Evolutionary conservation across 306 rosid species (phyloP).

Genomic region (Cicer pinnatifidum): DNA sequence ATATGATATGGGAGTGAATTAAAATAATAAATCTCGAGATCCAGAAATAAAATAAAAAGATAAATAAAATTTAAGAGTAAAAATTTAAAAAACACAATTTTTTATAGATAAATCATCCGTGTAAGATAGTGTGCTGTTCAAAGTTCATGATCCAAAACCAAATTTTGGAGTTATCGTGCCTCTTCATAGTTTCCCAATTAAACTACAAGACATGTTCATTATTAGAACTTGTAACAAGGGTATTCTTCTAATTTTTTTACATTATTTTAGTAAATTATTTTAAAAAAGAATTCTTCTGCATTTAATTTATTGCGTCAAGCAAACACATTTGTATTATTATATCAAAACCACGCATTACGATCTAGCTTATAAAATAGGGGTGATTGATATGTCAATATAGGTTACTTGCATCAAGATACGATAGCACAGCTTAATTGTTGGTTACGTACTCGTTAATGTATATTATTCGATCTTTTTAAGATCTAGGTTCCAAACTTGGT

Average conservation of each 20-base stretch:
- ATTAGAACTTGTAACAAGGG: not conserved
- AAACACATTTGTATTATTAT: conserved; percentile 28
- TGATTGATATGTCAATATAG: conserved; percentile 36
- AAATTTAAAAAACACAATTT: no score
- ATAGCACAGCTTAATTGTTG: conserved; percentile 40
- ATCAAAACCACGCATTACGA: conserved; percentile 23
- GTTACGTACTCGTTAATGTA: conserved; percentile 31
- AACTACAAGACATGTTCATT: conserved; percentile 22
- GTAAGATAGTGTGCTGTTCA: not conserved
- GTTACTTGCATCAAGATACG: conserved; percentile 38
- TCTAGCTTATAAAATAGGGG: conserved; percentile 14
- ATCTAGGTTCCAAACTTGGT: conserved; percentile 40
- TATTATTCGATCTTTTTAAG: conserved; percentile 20
- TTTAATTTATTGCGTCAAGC: conserved; percentile 45
- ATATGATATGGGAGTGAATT: no score
- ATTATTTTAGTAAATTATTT: not conserved
- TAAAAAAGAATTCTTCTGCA: not conserved
- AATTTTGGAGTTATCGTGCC: not conserved
- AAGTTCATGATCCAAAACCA: conserved; percentile 14
- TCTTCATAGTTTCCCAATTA: not conserved
- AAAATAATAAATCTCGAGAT: no score
- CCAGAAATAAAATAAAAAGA: no score
- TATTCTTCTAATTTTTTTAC: not conserved
- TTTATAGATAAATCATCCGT: no score
- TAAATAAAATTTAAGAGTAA: no score